Evolutionary conservation across 2,329 filamentous ascomycete species (phyloP), one percentile per base, ranked within the genome.

Genomic region (Fusarium papillatum): DNA sequence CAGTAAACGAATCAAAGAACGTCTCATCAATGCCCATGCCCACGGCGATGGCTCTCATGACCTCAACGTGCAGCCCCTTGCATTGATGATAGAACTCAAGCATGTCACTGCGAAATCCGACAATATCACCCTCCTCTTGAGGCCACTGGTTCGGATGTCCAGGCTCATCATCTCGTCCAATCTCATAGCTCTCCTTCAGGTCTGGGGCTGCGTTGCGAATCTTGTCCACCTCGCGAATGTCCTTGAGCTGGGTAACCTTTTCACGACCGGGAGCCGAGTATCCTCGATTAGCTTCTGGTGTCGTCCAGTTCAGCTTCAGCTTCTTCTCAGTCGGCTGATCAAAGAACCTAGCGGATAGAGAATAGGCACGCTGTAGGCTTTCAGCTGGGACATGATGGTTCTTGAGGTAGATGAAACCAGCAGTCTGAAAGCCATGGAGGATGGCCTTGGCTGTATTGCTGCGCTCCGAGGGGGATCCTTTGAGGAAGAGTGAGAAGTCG

Each of bases 401-500:
- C 78, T 93, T 93, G 46, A 98, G 90, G 84, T 98, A 98, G 81
- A 98, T 90, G 87, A 98, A 98, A 69, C 96, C 96, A 4, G 95
- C 94, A 2, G 90, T 93, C 79, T 95, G 94, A 86, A 98, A 98
- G 50, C 95, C 95, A 65, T 91, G 82, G 16, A 96, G 91, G 77
- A 98, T 92, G 48, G 93, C 91, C 65, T 91, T 84, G 26, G 95
- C 95, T 2, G 94, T 92, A 53, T 89, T 85, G 63, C 88, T 86
- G 78, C 93, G 93, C 76, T 93, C 87, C 13, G 87, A 79, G 0
- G 90, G 85, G 24, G 89, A 88, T 39, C 93, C 93, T 69, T 88
- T 84, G 29, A 95, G 90, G 83, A 96, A 97, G 53, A 88, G 88
- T 16, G 90, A 91, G 82, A 97, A 96, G 87, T 97, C 83, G 55